Evolutionary conservation across 768 basidiomycete genomes (phyloP).

Genomic region (Hericium coralloides): DNA sequence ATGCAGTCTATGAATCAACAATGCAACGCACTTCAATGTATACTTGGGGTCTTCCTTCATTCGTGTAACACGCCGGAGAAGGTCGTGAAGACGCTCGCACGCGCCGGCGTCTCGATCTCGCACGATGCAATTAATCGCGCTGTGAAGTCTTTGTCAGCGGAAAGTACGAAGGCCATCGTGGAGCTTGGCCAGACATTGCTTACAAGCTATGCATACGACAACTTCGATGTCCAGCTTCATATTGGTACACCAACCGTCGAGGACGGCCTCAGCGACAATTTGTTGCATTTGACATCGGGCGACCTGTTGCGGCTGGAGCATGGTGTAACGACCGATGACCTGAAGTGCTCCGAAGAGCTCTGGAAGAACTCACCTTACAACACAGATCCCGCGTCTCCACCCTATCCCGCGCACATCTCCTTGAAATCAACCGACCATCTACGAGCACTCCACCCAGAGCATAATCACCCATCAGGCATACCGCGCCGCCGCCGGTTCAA

Average conservation of each 20-base stretch:
- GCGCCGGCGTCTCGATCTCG: background rate
- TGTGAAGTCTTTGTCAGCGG: background rate
- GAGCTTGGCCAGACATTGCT: background rate
- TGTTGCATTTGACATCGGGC: constrained; percentile 19
- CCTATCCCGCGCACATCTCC: too few species aligned
- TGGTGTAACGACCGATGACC: constrained; percentile 14
- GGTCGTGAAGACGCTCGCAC: background rate
- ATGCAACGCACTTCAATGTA: constrained; percentile 15
- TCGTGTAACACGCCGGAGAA: background rate
- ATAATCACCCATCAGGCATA: background rate
- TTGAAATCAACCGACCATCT: too few species aligned
- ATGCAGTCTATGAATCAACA: constrained; percentile 14
- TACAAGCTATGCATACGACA: background rate
- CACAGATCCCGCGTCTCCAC: too few species aligned
- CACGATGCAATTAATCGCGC: background rate
- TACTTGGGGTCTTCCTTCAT: constrained; percentile 18
- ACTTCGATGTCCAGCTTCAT: background rate
- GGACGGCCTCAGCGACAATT: background rate
- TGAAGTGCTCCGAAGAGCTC: constrained; percentile 24
- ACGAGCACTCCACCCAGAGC: background rate
- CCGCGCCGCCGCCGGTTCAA: background rate
- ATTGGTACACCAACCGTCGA: background rate
- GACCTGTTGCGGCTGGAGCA: constrained; percentile 21
- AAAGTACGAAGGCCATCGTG: background rate
- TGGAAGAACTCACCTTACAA: constrained; percentile 19